Percentiles rank a stretch among this genome's conserved stretches.
These are phyloP conservation scores for Apium graveolens DNA, from an alignment of 129 eudicot species.

Conservation along the genomic window DNA sequence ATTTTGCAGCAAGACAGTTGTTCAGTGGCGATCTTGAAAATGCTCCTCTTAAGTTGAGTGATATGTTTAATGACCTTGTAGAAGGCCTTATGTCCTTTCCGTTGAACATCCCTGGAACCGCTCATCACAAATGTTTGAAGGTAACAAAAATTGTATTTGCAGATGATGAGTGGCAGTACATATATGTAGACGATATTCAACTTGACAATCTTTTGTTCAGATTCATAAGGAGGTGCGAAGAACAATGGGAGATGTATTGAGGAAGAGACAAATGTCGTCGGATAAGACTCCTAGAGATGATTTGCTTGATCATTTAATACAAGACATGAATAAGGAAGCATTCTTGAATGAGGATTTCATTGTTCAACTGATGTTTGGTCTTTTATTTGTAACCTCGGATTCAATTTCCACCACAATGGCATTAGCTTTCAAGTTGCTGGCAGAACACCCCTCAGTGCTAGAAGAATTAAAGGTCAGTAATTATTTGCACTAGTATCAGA, in stretches of 20 bases:
- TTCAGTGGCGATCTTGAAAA: slow-evolving; percentile 44
- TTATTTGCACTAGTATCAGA: background rate
- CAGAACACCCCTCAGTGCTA: slow-evolving; percentile 39
- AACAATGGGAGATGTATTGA: slow-evolving; percentile 34
- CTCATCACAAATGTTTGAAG: slow-evolving; percentile 52
- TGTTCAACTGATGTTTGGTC: slow-evolving; percentile 42
- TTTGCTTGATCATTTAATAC: slow-evolving; percentile 37
- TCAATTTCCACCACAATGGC: slow-evolving; percentile 39
- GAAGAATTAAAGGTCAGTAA: slow-evolving; percentile 44
- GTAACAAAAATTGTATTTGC: slow-evolving; percentile 9
- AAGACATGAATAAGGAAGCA: slow-evolving; percentile 31
- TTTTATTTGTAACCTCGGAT: slow-evolving; percentile 45
- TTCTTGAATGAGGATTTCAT: slow-evolving; percentile 47
- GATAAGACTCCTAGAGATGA: slow-evolving; percentile 33
- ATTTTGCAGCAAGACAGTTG: slow-evolving; percentile 34
- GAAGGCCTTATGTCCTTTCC: slow-evolving; percentile 54
- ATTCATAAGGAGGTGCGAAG: slow-evolving; percentile 32
- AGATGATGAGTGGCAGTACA: background rate
- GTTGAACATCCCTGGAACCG: slow-evolving; percentile 48
- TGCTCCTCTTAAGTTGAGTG: slow-evolving; percentile 35
- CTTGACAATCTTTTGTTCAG: slow-evolving; percentile 14
- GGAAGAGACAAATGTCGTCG: slow-evolving; percentile 28
- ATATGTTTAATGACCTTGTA: slow-evolving; percentile 38
- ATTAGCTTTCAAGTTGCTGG: slow-evolving; percentile 44
- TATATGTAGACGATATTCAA: background rate